These are phyloP conservation scores for Lindgomyces ingoldianus DNA, from an alignment of 495 filamentous ascomycete species.

Conservation along the genomic window DNA sequence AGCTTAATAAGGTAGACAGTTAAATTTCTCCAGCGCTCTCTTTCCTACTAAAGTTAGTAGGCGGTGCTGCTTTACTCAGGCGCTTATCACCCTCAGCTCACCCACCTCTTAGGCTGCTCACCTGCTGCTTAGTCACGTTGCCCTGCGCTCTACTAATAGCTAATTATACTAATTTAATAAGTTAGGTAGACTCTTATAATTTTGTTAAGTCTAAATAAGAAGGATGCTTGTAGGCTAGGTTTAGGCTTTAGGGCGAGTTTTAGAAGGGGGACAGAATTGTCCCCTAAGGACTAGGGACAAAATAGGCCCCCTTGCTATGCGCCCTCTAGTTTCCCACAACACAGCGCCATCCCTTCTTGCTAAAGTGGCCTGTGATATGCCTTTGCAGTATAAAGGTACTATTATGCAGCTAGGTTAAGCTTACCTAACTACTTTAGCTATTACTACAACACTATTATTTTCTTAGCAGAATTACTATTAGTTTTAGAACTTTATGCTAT, in stretches of 20 bases:
- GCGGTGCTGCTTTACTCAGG: too few relatives aligned
- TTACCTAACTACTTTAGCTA: conserved; percentile 1
- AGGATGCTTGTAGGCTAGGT: neutral
- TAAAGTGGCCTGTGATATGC: conserved; percentile 4
- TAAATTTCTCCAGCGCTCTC: too few relatives aligned
- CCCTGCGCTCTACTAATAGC: conserved; percentile 3
- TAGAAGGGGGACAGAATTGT: conserved; percentile 9
- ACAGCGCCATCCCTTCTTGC: conserved; percentile 9
- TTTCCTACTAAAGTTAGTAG: too few relatives aligned
- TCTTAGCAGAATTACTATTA: neutral
- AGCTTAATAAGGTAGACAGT: too few relatives aligned
- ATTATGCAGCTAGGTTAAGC: conserved; percentile 7
- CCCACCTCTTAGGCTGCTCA: conserved; percentile 1
- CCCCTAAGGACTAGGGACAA: conserved; percentile 5
- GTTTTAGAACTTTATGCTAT: neutral
- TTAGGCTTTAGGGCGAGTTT: conserved; percentile 9
- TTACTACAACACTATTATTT: conserved; percentile 4
- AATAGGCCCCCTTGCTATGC: too few relatives aligned
- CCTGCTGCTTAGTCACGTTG: conserved; percentile 5
- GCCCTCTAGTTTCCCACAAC: conserved; percentile 3
- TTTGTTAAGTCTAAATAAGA: conserved; percentile 6
- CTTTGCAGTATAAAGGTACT: conserved; percentile 9
- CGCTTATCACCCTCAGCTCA: too few relatives aligned
- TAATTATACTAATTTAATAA: conserved; percentile 11
- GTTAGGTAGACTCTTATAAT: conserved; percentile 1